phyloP scores from a whole-genome alignment of 169 alveolate species.

The Eimeria praecox region DNA sequence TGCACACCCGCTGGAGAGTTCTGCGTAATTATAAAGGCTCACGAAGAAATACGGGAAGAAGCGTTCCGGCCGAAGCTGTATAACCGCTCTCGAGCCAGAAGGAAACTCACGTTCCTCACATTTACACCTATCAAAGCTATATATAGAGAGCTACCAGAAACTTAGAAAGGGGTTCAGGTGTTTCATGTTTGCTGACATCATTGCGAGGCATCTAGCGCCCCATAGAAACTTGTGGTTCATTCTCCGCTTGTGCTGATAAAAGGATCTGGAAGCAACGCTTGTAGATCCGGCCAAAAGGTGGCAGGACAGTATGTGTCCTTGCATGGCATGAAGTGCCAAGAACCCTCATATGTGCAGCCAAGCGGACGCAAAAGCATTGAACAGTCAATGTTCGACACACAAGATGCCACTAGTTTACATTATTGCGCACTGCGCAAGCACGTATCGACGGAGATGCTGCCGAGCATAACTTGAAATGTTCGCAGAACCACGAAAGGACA shows the following conservation, averaged over 20 bases:
- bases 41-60: no score
- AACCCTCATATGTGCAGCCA: not conserved
- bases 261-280: not conserved
- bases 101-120: not conserved
- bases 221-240: not conserved
- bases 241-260: not conserved
- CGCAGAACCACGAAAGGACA: not conserved
- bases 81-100: not conserved
- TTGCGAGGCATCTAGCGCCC: not conserved
- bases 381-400: not conserved
- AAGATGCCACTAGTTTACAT: not conserved
- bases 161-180: not conserved
- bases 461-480: not conserved
- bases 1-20: not conserved
- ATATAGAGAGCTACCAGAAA: not conserved
- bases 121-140: not conserved
- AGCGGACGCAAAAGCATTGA: not conserved
- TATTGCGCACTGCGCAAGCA: slow-evolving; percentile 2
- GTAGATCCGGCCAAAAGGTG: not conserved
- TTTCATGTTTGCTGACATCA: not conserved
- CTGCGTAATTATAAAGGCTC: not conserved
- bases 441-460: not conserved
- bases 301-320: not conserved
- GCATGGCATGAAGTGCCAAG: not conserved
- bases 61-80: not conserved